phyloP scores from a whole-genome alignment of 805 yeast genomes.

The Wickerhamiella sergipiensis region DNA sequence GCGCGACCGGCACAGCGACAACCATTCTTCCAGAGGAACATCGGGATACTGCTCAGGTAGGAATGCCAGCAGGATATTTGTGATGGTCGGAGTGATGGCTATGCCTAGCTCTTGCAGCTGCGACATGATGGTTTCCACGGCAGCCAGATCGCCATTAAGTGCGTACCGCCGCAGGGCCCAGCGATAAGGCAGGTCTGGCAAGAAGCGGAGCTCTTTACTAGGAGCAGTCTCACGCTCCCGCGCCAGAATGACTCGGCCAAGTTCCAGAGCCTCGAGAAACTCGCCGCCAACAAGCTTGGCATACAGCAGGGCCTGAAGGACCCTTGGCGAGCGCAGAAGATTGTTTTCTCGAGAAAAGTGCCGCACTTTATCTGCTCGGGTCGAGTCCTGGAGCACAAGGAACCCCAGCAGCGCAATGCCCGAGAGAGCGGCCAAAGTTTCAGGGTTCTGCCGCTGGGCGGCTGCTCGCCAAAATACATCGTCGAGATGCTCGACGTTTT shows the following conservation, averaged over 20 bases:
- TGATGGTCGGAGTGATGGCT: conserved; percentile 3
- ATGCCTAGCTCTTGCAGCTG: conserved; percentile 6
- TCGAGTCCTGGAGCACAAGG: conserved; percentile 9
- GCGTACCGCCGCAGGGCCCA: conserved; percentile 7
- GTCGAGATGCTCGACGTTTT: conserved; percentile 8
- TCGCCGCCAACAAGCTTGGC: not conserved
- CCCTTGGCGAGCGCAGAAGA: not conserved
- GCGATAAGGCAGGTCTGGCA: not conserved
- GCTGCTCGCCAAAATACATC: conserved; percentile 4
- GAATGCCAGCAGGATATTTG: conserved; percentile 9
- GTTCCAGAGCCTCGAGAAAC: conserved; percentile 4
- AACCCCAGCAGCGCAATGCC: conserved; percentile 11
- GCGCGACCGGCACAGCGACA: conserved; percentile 6
- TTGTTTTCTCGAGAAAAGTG: not conserved
- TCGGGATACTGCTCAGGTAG: conserved; percentile 10
- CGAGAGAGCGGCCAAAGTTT: conserved; percentile 4
- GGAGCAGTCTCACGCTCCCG: not conserved
- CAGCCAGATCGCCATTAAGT: conserved; percentile 3
- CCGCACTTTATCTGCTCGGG: not conserved
- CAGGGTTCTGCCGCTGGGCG: not conserved
- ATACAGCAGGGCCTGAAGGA: conserved; percentile 2
- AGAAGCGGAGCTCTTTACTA: not conserved
- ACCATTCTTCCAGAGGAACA: conserved; percentile 9
- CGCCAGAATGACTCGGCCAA: conserved; percentile 1
- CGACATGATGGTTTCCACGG: conserved; percentile 5